phyloP scores from a whole-genome alignment of 2,329 filamentous ascomycete genomes.

The Fusarium concolor region DNA sequence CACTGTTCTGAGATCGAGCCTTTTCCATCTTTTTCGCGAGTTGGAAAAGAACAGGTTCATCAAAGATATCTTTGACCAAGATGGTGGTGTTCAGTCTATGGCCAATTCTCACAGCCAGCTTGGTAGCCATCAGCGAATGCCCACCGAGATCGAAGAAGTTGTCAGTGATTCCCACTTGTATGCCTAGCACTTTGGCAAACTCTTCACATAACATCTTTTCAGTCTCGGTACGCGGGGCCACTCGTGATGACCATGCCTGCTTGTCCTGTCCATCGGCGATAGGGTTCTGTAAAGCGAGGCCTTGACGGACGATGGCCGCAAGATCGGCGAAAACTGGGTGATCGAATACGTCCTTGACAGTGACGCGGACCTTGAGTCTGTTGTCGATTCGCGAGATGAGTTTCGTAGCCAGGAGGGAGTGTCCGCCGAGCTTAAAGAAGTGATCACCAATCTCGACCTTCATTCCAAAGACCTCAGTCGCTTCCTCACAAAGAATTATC shows the following conservation, averaged over 20 bases:
- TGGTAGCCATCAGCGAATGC: slow-evolving; percentile 19
- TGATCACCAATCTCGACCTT: slow-evolving; percentile 2
- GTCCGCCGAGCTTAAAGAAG: slow-evolving; percentile 16
- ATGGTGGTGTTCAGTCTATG: neutral
- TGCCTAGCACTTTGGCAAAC: neutral
- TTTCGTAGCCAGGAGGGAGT: slow-evolving; percentile 17
- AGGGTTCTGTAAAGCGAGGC: neutral
- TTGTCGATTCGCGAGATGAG: slow-evolving; percentile 2
- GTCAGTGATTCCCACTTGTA: slow-evolving; percentile 9
- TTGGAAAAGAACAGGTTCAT: slow-evolving; percentile 8
- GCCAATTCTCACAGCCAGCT: slow-evolving; percentile 8
- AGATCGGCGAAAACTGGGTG: slow-evolving; percentile 2
- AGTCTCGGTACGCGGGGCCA: slow-evolving; percentile 4
- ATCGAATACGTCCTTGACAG: slow-evolving; percentile 14
- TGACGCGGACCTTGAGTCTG: neutral
- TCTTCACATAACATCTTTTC: slow-evolving; percentile 3
- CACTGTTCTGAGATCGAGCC: neutral
- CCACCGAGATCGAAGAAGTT: slow-evolving; percentile 21
- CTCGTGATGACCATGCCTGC: neutral
- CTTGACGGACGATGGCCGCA: neutral
- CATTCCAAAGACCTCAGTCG: neutral
- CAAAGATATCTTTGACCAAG: slow-evolving; percentile 16
- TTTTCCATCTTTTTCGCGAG: neutral
- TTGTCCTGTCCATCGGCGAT: neutral
- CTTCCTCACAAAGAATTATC: neutral